These are phyloP conservation scores for Salix arbutifolia DNA, from an alignment of 345 rosid species.

Conservation along the genomic window DNA sequence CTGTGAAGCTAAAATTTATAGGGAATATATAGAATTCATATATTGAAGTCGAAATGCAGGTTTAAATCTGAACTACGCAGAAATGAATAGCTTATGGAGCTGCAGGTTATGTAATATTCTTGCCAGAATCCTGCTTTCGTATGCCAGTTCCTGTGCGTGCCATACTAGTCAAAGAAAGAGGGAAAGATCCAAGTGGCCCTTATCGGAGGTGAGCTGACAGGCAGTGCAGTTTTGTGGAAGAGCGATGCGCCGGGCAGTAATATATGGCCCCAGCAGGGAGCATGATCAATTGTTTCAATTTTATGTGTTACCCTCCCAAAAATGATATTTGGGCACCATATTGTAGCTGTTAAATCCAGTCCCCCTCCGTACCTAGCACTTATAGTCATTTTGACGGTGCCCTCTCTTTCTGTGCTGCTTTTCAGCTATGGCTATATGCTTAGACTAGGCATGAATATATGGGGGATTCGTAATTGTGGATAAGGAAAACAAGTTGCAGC, in stretches of 20 bases:
- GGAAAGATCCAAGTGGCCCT: neutral
- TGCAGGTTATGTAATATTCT: neutral
- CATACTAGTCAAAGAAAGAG: neutral
- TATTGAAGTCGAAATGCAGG: neutral
- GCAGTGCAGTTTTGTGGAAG: conserved; percentile 17
- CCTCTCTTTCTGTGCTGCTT: conserved; percentile 16
- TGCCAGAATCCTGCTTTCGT: neutral
- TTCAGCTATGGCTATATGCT: conserved; percentile 9
- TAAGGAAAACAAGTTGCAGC: conserved; percentile 12
- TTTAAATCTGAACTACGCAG: neutral
- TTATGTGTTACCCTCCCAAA: conserved; percentile 4
- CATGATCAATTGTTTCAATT: conserved; percentile 7
- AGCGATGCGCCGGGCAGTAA: conserved; percentile 20
- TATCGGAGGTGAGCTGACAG: conserved; percentile 23
- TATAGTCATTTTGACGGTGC: conserved; percentile 22
- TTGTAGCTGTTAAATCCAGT: conserved; percentile 32
- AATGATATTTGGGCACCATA: conserved; percentile 13
- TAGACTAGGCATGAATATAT: conserved; percentile 11
- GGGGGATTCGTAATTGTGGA: neutral
- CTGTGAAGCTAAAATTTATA: neutral
- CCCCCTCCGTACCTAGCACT: conserved; percentile 38
- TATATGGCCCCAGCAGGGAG: conserved; percentile 21
- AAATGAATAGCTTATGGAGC: neutral
- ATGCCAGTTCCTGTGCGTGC: neutral
- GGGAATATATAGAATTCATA: no score